These are phyloP conservation scores for Eucalyptus marginata DNA, from an alignment of 345 rosid genomes.

Conservation along the genomic window DNA sequence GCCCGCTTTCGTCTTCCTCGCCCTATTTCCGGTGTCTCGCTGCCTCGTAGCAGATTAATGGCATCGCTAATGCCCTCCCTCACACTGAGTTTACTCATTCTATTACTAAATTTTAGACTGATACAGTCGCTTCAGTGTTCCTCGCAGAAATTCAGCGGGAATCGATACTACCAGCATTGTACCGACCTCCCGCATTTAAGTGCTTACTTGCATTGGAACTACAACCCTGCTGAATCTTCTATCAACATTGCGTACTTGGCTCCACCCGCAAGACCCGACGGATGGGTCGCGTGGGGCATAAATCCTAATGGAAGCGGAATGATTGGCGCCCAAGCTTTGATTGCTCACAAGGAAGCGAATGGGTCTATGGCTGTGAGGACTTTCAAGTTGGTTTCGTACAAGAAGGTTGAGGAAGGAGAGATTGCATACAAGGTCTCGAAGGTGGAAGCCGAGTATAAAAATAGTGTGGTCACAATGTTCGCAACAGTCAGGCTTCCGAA, in stretches of 20 bases:
- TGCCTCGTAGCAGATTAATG: not conserved
- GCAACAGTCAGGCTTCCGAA: constrained; percentile 48
- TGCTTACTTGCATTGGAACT: not conserved
- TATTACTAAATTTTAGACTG: not conserved
- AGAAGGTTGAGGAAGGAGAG: not conserved
- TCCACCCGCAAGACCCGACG: constrained; percentile 19
- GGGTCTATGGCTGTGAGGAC: constrained; percentile 21
- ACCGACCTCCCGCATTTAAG: not conserved
- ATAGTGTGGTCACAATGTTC: constrained; percentile 23
- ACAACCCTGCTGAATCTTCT: constrained; percentile 62
- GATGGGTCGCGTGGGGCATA: constrained; percentile 83
- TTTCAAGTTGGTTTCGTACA: constrained; percentile 31
- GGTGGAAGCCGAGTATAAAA: constrained; percentile 13
- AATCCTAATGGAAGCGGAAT: constrained; percentile 49
- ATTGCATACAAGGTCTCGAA: constrained; percentile 52
- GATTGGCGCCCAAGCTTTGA: constrained; percentile 53
- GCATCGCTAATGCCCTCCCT: not conserved
- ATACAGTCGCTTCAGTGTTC: not conserved
- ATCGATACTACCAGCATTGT: not conserved
- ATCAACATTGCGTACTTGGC: constrained; percentile 69
- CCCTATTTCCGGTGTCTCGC: not conserved
- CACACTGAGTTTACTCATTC: not conserved
- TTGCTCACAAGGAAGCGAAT: constrained; percentile 33
- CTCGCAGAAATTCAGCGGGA: not conserved
- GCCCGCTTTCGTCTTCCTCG: not conserved